phyloP scores from a whole-genome alignment of 768 basidiomycete genomes.

The Russula compacta region DNA sequence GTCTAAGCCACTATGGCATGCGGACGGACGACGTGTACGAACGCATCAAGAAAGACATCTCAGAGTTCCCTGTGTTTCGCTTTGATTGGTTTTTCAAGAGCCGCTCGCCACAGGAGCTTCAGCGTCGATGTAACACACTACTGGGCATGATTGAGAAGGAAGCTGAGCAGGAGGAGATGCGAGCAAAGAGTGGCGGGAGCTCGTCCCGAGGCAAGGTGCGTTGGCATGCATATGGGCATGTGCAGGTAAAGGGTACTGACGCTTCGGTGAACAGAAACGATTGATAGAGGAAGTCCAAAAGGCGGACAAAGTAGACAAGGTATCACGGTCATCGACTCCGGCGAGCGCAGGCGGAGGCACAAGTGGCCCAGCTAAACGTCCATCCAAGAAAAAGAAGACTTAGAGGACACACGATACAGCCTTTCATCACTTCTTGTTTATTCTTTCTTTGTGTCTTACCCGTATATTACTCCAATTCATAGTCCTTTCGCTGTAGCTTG shows the following conservation, averaged over 20 bases:
- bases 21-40: conserved; percentile 86
- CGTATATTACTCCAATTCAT: not conserved
- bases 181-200: conserved; percentile 40
- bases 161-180: conserved; percentile 62
- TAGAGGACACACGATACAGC: conserved; percentile 20
- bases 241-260: not conserved
- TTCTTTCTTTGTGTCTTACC: not conserved
- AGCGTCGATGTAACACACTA: conserved; percentile 79
- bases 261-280: conserved; percentile 45
- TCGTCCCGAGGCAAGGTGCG: conserved; percentile 53
- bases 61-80: conserved; percentile 92
- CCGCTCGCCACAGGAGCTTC: conserved; percentile 79
- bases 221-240: not conserved
- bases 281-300: conserved; percentile 59
- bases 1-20: conserved; percentile 86
- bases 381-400: conserved; percentile 63
- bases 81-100: conserved; percentile 99
- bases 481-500: not conserved
- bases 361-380: conserved; percentile 40
- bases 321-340: conserved; percentile 55
- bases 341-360: conserved; percentile 35
- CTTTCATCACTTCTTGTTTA: not conserved
- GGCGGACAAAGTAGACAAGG: conserved; percentile 33
- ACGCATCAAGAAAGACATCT: conserved; percentile 90
- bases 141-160: conserved; percentile 91